These are phyloP conservation scores for Echinosophora koreensis DNA, from an alignment of 306 rosid genomes.

Conservation along the genomic window DNA sequence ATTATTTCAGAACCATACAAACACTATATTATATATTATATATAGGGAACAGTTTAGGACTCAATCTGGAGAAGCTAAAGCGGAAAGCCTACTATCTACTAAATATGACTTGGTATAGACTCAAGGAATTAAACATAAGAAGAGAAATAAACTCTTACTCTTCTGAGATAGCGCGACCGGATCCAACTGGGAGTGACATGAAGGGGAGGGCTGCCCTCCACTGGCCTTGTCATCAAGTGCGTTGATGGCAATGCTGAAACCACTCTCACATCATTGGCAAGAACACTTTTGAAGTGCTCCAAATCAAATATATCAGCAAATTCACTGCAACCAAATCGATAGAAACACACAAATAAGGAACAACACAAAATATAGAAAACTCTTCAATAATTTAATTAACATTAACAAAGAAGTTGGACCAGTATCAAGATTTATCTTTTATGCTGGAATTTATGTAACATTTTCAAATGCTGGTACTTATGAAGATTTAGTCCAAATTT, in stretches of 20 bases:
- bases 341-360: conserved; percentile 39
- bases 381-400: conserved; percentile 2
- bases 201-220: conserved; percentile 83
- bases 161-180: conserved; percentile 79
- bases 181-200: conserved; percentile 87
- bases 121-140: conserved; percentile 7
- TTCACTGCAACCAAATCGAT: conserved; percentile 72
- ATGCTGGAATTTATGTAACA: not conserved
- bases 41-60: conserved; percentile 7
- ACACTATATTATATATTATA: too few relatives aligned
- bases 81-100: conserved; percentile 16
- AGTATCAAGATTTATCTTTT: conserved; percentile 16
- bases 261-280: conserved; percentile 74
- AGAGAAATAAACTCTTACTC: conserved; percentile 58
- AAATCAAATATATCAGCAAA: conserved; percentile 95
- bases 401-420: not conserved
- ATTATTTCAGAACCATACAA: not conserved
- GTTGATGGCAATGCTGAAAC: conserved; percentile 94
- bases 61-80: not conserved
- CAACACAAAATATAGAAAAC: not conserved
- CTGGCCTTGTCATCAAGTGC: conserved; percentile 86
- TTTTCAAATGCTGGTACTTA: not conserved
- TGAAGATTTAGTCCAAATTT: conserved; percentile 18
- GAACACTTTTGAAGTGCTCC: conserved; percentile 89
- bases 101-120: conserved; percentile 1